Base-by-base conservation (phyloP, 352 stramenopile genomes). In the Phytophthora idaei region DNA sequence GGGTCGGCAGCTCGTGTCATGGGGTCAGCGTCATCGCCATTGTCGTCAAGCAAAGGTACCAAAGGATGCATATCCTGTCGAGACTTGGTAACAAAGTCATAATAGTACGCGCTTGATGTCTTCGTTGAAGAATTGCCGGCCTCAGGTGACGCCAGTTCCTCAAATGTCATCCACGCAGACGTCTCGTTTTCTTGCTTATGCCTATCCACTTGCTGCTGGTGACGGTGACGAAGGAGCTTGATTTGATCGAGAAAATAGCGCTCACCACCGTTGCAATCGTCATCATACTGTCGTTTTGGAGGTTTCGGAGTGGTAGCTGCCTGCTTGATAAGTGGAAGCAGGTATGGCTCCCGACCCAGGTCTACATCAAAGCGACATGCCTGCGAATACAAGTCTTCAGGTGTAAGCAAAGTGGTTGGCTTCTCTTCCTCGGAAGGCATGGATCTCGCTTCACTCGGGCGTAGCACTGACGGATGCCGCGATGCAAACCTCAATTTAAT, bases 231-330 rank as follows among this genome's bases (percentile, higher is more conserved):
- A 17, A 87, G 51, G 5, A 79, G 52, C 34, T 73, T 63, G 44
- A 89, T 80, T 67, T 86, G 76, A 56, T 81, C 70, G n/a, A 71
- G 47, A 28, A 89, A 82, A 72, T 87, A 91, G 11, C 39, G 45
- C 21, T 73, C 64, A 28, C 76, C 64, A 11, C 65, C 59, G 7
- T 69, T 71, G 36, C 69, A 60, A 10, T 52, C 66, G 10, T 42
- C 50, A 1, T 71, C 42, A 9, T 65, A 45, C 4, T 60, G 53
- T 50, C 67, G 70, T 42, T 79, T 67, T 4, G 78, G 83, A 15
- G 78, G 80, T 28, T 78, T 61, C 2, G 81, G 83, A 17, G 67
- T 89, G 8, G 69, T 61, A 2, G 69, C 79, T 15, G 70, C 79
- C 55, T 88, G 77, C 53, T 81, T 81, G 47, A 90, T 62, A 31